Conservation (phyloP, 2,329 filamentous ascomycete genomes). For the Teratosphaeria epicoccoides region DNA sequence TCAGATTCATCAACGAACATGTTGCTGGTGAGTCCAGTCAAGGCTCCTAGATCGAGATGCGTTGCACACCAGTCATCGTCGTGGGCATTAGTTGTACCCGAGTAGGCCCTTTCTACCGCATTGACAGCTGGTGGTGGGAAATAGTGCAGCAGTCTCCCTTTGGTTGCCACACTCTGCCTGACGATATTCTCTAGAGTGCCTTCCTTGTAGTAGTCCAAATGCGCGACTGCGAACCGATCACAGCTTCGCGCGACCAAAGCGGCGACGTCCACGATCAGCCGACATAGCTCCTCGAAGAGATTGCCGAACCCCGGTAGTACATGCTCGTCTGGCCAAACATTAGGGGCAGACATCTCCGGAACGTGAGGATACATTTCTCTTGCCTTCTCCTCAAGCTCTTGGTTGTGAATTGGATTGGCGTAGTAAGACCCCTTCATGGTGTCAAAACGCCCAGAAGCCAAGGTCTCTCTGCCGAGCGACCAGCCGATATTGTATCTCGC, state of each 20-base stretch:
- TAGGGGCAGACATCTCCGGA: conserved; percentile 79
- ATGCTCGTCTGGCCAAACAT: conserved; percentile 68
- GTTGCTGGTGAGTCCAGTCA: conserved; percentile 86
- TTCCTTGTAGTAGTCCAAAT: conserved; percentile 63
- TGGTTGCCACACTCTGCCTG: conserved; percentile 72
- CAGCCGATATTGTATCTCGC: conserved; percentile 58
- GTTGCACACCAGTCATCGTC: conserved; percentile 93
- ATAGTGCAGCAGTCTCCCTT: conserved; percentile 87
- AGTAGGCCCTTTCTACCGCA: conserved; percentile 26
- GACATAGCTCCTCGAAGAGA: conserved; percentile 65
- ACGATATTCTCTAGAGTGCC: conserved; percentile 85
- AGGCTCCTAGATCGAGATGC: conserved; percentile 81
- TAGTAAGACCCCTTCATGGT: conserved; percentile 77
- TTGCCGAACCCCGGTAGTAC: conserved; percentile 65
- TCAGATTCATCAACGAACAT: conserved; percentile 83
- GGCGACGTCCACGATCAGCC: conserved; percentile 78
- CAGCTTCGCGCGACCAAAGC: conserved; percentile 83
- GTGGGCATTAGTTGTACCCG: conserved; percentile 14
- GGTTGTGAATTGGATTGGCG: conserved; percentile 55
- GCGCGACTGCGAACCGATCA: conserved; percentile 69
- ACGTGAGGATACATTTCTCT: conserved; percentile 52
- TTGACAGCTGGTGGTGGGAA: conserved; percentile 47
- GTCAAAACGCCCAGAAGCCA: conserved; percentile 67
- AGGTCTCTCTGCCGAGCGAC: conserved; percentile 72
- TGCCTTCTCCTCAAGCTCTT: conserved; percentile 49